Conservation (phyloP, 2,329 filamentous ascomycete species). For the Cordyceps farinosa region DNA sequence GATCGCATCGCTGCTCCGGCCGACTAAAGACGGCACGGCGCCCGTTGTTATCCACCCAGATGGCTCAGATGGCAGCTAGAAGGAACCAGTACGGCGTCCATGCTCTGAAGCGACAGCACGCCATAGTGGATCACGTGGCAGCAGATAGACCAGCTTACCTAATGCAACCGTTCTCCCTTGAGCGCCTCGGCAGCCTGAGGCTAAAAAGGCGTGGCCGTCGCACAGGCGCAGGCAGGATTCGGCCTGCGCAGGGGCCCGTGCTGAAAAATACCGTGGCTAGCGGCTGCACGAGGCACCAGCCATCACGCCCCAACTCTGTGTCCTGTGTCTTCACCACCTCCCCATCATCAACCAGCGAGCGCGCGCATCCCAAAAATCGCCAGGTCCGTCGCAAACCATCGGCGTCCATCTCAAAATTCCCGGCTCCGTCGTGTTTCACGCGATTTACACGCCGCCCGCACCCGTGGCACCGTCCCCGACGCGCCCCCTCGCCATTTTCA, state of each 20-base stretch:
- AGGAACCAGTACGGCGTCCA: neutral
- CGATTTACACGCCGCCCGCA: slow-evolving; percentile 48
- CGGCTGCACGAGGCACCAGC: slow-evolving; percentile 41
- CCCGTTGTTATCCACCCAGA: neutral
- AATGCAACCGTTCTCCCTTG: slow-evolving; percentile 12
- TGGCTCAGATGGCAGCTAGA: neutral
- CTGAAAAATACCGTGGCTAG: slow-evolving; percentile 42
- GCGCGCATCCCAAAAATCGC: slow-evolving; percentile 61
- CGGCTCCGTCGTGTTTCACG: slow-evolving; percentile 52
- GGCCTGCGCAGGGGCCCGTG: slow-evolving; percentile 31
- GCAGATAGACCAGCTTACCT: slow-evolving; percentile 14
- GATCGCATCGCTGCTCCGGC: neutral
- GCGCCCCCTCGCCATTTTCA: slow-evolving; percentile 38
- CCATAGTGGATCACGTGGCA: slow-evolving; percentile 10
- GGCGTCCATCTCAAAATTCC: slow-evolving; percentile 52
- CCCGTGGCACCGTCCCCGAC: slow-evolving; percentile 40
- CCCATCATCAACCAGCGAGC: slow-evolving; percentile 49
- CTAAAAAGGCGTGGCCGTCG: neutral
- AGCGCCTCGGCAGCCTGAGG: neutral
- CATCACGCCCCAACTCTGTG: slow-evolving; percentile 49
- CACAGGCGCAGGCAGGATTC: slow-evolving; percentile 3
- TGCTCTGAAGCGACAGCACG: neutral
- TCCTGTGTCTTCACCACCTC: slow-evolving; percentile 51
- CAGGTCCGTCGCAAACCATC: slow-evolving; percentile 58
- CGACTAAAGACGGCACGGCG: neutral